Evolutionary conservation across 352 stramenopile species (phyloP), one percentile per base, ranked within the genome.

Genomic region (Phytophthora macrochlamydospora): DNA sequence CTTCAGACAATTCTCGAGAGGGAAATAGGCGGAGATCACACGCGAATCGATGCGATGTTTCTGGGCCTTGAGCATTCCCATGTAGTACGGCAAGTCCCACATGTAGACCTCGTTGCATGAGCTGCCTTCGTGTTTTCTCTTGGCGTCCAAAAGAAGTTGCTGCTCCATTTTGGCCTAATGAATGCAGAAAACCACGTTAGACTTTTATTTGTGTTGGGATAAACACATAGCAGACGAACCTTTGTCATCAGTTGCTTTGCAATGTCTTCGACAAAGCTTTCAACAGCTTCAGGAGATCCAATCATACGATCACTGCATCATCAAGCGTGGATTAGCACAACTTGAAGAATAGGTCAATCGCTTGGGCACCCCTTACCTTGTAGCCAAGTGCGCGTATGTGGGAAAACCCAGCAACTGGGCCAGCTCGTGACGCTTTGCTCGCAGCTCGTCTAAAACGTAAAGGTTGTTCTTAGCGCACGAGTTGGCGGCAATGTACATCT

Each of bases 71-170:
- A 91, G 74, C 80, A 93, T 90, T 9, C 87, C 83, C 74, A 94
- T 97, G 72, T 98, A 98, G 79, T 96, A 98, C 3, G 91, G 90
- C 18, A 98, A 64, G 75, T 99, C 96, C 96, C 96, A 99, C 69
- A 97, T 92, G 65, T 96, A 81, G 4, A 99, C 73, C 0, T 82
- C 62, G 38, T 74, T 48, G 11, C 67, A 69, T 12, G 59, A 62
- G 12, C 51, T 37, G 8, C 81, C 76, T 74, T 95, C 85, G 44
- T 90, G 72, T 7, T 71, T 65, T 12, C 79, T 66, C 67, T 97
- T 97, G 13, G 81, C 82, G 9, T 72, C 65, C 7, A 89, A 50
- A 31, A 97, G 59, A 32, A 91, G 55, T 32, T 80, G 54, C 9
- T 84, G 74, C 62, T 97, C 89, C 24, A 71, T 54, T 51, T 72